phyloP scores from a whole-genome alignment of 179 eudicot species.

The Camellia oleifera region DNA sequence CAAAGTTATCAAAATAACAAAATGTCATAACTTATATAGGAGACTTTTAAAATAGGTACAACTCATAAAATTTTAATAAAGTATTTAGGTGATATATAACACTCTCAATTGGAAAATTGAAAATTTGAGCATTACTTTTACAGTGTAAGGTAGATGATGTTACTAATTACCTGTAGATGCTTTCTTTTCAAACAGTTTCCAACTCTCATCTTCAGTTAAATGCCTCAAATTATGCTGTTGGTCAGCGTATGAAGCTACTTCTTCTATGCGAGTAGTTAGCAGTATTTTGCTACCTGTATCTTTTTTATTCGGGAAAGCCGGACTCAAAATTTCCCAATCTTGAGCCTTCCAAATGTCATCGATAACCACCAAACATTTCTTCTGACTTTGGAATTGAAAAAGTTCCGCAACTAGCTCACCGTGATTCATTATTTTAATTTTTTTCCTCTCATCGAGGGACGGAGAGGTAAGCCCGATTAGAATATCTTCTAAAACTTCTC shows the following conservation, averaged over 20 bases:
- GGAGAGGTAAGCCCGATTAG: neutral
- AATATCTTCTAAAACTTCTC: conserved; percentile 12
- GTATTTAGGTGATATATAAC: too few species aligned
- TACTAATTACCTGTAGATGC: neutral
- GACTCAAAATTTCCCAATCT: neutral
- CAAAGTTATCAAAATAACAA: too few species aligned
- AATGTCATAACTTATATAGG: too few species aligned
- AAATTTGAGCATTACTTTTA: too few species aligned
- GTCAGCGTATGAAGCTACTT: neutral
- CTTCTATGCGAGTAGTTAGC: conserved; percentile 3
- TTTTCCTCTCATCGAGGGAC: too few species aligned
- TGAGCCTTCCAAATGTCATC: conserved; percentile 26
- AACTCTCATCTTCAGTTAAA: conserved; percentile 23
- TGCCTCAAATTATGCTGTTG: neutral
- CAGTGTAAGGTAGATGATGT: too few species aligned
- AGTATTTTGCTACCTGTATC: neutral
- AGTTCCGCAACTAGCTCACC: conserved; percentile 1
- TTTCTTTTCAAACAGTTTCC: conserved; percentile 18
- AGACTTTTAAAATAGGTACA: too few species aligned
- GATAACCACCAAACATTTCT: conserved; percentile 22
- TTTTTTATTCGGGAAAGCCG: neutral
- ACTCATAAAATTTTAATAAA: too few species aligned
- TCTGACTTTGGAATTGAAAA: neutral
- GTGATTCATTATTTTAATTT: neutral
- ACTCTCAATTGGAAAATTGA: too few species aligned